A percentile compares a stretch with the other conserved stretches of the same genome.
These are phyloP conservation scores for Lipomyces lipofer DNA, from an alignment of 805 yeast species.

Conservation along the genomic window DNA sequence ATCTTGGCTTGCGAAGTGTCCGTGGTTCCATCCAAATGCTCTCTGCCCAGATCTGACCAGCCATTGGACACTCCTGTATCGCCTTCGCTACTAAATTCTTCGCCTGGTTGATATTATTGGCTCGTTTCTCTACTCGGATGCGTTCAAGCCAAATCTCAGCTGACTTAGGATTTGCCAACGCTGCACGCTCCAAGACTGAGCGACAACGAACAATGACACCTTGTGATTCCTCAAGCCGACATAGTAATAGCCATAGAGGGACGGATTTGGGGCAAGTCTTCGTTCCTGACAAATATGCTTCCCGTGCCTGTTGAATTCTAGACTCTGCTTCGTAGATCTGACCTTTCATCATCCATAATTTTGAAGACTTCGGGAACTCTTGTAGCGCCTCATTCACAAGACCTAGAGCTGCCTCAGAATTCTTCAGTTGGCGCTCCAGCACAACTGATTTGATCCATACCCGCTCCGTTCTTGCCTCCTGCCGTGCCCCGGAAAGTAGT, in stretches of 20 bases:
- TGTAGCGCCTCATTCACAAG: slow-evolving; percentile 51
- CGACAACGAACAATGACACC: slow-evolving; percentile 60
- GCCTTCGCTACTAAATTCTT: slow-evolving; percentile 58
- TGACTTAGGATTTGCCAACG: slow-evolving; percentile 50
- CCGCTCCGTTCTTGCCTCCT: slow-evolving; percentile 46
- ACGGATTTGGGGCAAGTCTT: slow-evolving; percentile 48
- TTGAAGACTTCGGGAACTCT: slow-evolving; percentile 50
- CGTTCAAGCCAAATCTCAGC: slow-evolving; percentile 61
- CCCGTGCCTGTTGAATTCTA: slow-evolving; percentile 47
- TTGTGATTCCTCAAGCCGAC: slow-evolving; percentile 50
- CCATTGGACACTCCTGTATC: slow-evolving; percentile 56
- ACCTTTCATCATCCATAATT: slow-evolving; percentile 63
- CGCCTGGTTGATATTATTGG: slow-evolving; percentile 54
- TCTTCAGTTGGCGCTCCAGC: slow-evolving; percentile 47
- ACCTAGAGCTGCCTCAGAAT: slow-evolving; percentile 43
- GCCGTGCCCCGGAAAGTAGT: slow-evolving; percentile 46
- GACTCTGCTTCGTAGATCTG: slow-evolving; percentile 49
- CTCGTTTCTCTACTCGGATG: slow-evolving; percentile 56
- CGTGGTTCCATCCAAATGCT: slow-evolving; percentile 48
- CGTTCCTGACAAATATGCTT: slow-evolving; percentile 51
- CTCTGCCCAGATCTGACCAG: slow-evolving; percentile 67
- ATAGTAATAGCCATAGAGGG: slow-evolving; percentile 56
- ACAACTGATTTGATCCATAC: slow-evolving; percentile 64
- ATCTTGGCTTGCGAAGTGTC: slow-evolving; percentile 56
- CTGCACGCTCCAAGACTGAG: slow-evolving; percentile 67